Percentiles rank a stretch among this genome's conserved stretches.
Evolutionary conservation across 1,139 yeast genomes (phyloP).

Genomic region (Suhomyces choctaworum): DNA sequence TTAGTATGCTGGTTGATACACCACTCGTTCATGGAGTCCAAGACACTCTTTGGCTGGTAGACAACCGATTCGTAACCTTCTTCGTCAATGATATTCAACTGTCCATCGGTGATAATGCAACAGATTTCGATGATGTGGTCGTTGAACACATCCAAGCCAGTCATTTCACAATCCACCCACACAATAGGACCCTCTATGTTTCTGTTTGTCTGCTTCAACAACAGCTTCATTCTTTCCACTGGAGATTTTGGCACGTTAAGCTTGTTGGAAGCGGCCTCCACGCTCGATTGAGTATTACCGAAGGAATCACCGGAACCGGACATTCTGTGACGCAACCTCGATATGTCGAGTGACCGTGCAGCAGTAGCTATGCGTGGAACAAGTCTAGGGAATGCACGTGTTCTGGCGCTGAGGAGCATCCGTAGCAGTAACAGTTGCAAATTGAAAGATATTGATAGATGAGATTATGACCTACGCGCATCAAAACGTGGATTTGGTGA

Average conservation of each 20-base stretch:
- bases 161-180: constrained; percentile 89
- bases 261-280: constrained; percentile 6
- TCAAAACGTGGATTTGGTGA: too few relatives aligned
- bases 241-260: constrained; percentile 3
- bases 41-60: constrained; percentile 61
- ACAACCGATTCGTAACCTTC: constrained; percentile 80
- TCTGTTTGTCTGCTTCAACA: constrained; percentile 7
- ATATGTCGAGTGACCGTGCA: too few relatives aligned
- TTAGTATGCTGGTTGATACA: constrained; percentile 75
- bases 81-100: constrained; percentile 65
- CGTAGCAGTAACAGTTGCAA: too few relatives aligned
- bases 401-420: too few relatives aligned
- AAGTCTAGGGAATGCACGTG: too few relatives aligned
- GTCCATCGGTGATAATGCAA: constrained; percentile 83
- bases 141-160: constrained; percentile 81
- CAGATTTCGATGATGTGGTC: constrained; percentile 84
- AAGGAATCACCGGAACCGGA: too few relatives aligned
- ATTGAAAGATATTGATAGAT: too few relatives aligned
- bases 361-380: too few relatives aligned
- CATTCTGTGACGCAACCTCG: too few relatives aligned
- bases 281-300: neutral
- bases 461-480: too few relatives aligned
- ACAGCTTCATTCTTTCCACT: constrained; percentile 5
- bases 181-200: constrained; percentile 40
- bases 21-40: constrained; percentile 85